phyloP scores from a whole-genome alignment of 805 yeast genomes.

The Ogataea ganodermae region DNA sequence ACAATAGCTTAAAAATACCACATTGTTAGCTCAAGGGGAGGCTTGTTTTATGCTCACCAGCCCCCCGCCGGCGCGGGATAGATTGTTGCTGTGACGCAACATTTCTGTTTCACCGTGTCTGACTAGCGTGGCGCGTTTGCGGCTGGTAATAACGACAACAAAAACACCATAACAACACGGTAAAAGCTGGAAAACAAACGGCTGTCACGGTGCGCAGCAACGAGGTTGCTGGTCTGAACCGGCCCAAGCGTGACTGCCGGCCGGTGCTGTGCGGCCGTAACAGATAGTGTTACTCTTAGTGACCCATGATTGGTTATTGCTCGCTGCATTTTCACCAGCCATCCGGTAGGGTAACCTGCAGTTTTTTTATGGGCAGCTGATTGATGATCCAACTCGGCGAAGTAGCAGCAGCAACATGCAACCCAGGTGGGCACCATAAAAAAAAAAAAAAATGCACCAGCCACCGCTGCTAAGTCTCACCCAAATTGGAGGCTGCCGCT shows the following conservation, averaged over 20 bases:
- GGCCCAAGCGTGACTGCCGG: neutral
- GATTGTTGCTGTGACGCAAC: slow-evolving; percentile 6
- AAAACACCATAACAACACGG: slow-evolving; percentile 4
- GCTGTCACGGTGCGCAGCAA: neutral
- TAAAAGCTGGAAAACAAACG: neutral
- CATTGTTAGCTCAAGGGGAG: neutral
- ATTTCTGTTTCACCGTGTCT: neutral
- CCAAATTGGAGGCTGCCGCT: neutral
- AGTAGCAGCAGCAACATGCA: neutral
- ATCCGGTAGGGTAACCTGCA: neutral
- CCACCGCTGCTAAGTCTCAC: too few relatives aligned
- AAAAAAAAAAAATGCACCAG: slow-evolving; percentile 1
- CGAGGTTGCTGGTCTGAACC: neutral
- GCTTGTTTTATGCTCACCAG: slow-evolving; percentile 3
- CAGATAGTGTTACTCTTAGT: too few relatives aligned
- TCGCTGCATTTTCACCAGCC: neutral
- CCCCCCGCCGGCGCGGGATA: slow-evolving; percentile 5
- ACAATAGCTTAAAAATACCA: neutral
- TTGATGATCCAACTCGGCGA: neutral
- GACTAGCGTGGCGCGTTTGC: slow-evolving; percentile 4
- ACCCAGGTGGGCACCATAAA: neutral
- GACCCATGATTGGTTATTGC: neutral
- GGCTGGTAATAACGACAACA: slow-evolving; percentile 6
- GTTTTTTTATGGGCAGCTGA: neutral
- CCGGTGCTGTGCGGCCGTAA: neutral